Base-by-base conservation (phyloP, 768 basidiomycete genomes). In the Russula griseocarnosa region DNA sequence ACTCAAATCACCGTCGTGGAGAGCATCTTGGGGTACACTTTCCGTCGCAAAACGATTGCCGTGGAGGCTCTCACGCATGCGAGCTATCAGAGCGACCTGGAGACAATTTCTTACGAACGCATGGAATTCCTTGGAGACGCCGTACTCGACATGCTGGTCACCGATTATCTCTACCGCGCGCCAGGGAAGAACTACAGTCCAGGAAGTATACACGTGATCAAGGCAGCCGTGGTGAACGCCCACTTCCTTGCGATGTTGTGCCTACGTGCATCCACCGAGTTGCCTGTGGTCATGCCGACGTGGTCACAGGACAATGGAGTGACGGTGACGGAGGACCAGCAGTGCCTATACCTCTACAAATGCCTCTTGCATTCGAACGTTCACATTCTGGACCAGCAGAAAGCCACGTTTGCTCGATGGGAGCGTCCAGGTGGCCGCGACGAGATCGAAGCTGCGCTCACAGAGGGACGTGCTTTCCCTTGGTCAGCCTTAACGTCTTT, bases 61-160 rank as follows among this genome's bases (percentile, higher is more conserved):
- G 79, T 90, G 40, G 88, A 91, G 70, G 87, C 89, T 11, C 79
- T 90, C 38, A 88, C 86, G 0, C 90, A 91, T 63, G 82, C 83
- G 1, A 87, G 84, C 69, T 86, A 86, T 67, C 84, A 87, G 61
- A 78, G 81, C 52, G 82, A 87, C 62, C 66, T 77, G 28, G 75
- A 76, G 1, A 86, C 86, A 0, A 75, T 84, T 13, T 90, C 87
- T 7, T 90, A 91, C 71, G 90, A 92, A 69, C 82, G 90, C 30
- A 81, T 90, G 79, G 88, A 90, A 67, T 90, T 91, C 68, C 79
- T 90, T 2, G 89, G 89, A 5, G 89, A 91, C 66, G 80, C 85
- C 0, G 82, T 90, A 1, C 79, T 90, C 34, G 88, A 91, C 67
- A 88, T 90, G 84, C 72, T 90, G 52, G 83, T 90, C 56, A 86